phyloP scores from a whole-genome alignment of 306 rosid species.

The Senna tora region DNA sequence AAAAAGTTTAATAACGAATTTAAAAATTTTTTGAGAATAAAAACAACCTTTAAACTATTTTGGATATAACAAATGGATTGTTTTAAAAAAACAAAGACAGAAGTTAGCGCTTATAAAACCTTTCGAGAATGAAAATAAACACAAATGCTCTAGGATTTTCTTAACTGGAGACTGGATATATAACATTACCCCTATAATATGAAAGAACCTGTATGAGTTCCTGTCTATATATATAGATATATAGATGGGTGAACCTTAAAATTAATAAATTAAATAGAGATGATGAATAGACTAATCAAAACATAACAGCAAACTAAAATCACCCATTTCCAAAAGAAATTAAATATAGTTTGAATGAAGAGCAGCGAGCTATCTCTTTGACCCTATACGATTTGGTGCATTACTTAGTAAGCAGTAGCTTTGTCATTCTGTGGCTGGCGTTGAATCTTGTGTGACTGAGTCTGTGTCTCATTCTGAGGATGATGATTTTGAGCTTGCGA shows the following conservation, averaged over 20 bases:
- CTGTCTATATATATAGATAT: neutral
- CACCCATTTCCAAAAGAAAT: constrained; percentile 31
- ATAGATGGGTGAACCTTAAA: constrained; percentile 9
- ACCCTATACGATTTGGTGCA: constrained; percentile 20
- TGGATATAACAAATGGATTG: too few relatives aligned
- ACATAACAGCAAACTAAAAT: constrained; percentile 35
- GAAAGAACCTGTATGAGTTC: too few relatives aligned
- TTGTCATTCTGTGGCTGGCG: constrained; percentile 50
- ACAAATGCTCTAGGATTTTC: too few relatives aligned
- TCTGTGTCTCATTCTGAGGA: constrained; percentile 40
- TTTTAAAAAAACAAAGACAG: too few relatives aligned
- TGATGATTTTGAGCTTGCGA: constrained; percentile 41
- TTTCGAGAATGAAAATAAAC: too few relatives aligned
- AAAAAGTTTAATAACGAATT: too few relatives aligned
- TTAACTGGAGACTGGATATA: neutral
- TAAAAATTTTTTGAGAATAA: too few relatives aligned
- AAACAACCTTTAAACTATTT: too few relatives aligned
- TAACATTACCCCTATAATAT: constrained; percentile 2
- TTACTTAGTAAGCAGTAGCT: constrained; percentile 41
- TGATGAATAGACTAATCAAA: constrained; percentile 25
- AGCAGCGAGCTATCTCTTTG: constrained; percentile 21
- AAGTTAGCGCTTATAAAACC: too few relatives aligned
- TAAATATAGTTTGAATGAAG: constrained; percentile 26
- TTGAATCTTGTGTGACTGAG: constrained; percentile 46
- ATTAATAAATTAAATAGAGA: constrained; percentile 14